Evolutionary conservation across 306 rosid genomes (phyloP).

Genomic region (Prunus mira): DNA sequence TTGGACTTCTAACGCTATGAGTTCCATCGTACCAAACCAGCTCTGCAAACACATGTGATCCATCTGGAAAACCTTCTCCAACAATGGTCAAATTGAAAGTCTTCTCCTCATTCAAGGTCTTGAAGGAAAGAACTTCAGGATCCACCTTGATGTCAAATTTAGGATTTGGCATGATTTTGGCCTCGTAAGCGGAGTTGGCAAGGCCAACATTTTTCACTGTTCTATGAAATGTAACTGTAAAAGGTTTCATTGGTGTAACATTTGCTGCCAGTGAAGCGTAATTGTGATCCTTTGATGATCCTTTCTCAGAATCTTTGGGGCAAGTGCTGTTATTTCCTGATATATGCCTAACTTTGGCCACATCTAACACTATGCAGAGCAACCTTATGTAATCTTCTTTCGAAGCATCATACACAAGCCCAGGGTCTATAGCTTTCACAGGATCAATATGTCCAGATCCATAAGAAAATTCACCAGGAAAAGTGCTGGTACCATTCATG

Average conservation of each 20-base stretch:
- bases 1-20: conserved; percentile 23
- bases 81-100: conserved; percentile 18
- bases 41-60: neutral
- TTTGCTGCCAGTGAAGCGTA: conserved; percentile 14
- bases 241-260: neutral
- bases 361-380: neutral
- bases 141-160: conserved; percentile 7
- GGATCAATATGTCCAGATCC: neutral
- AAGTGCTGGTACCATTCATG: neutral
- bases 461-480: neutral
- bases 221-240: conserved; percentile 10
- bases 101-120: conserved; percentile 24
- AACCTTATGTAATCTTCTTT: conserved; percentile 20
- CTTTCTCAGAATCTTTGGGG: neutral
- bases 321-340: neutral
- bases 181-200: conserved; percentile 13
- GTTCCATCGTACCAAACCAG: conserved; percentile 28
- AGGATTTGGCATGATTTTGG: neutral
- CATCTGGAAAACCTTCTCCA: neutral
- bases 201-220: conserved; percentile 27
- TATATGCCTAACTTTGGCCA: neutral
- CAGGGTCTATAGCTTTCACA: conserved; percentile 20
- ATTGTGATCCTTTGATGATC: conserved; percentile 12
- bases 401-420: conserved; percentile 23
- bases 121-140: conserved; percentile 14